Evolutionary conservation across 805 yeast species (phyloP), one percentile per base, ranked within the genome.

Genomic region (Metschnikowia noctiluminum): DNA sequence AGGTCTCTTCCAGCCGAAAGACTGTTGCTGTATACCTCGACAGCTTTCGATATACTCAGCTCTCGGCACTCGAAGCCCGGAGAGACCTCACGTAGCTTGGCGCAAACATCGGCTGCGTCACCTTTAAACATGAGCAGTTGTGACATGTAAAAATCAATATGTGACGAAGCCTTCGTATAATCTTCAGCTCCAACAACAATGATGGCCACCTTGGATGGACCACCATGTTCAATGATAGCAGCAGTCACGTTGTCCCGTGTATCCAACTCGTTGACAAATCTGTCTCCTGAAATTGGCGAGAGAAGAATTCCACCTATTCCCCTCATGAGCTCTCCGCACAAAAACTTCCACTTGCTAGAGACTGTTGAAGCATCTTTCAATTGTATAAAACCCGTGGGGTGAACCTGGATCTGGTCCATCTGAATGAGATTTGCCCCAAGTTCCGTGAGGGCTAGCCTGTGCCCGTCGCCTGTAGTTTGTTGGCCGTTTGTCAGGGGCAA

Each of bases 401-500:
- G 85, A 10, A 81, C 71, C 62, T 81, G 87, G 16, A 81, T 64
- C 55, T 80, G 76, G 41, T 78, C 78, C 84, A 81, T 80, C 56
- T 80, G 80, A 13, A 79, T 70, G 51, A 80, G 62, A 8, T 71
- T 66, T 7, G 80, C 85, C 36, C 77, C 77, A 36, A 75, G 57
- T 15, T 66, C 71, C 16, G 63, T 40, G 28, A 64, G 68, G n/a
- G 80, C 68, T n/a, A 80, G 59, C 28, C 66, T 63, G 40, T 77
- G 82, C 4, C 85, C 84, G 58, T 81, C 85, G 15, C 87, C 87
- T 0, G 80, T 67, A 1, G 85, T 79, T 55, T 74, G 78, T 27
- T 63, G 63, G 28, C 83, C 81, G 59, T 81, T 81, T 1, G 85
- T 80, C 41, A 82, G 78, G 28, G 87, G 83, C 27, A 77, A 59